Evolutionary conservation across 2,329 filamentous ascomycete species (phyloP).

Genomic region (Paraphoma sp.): DNA sequence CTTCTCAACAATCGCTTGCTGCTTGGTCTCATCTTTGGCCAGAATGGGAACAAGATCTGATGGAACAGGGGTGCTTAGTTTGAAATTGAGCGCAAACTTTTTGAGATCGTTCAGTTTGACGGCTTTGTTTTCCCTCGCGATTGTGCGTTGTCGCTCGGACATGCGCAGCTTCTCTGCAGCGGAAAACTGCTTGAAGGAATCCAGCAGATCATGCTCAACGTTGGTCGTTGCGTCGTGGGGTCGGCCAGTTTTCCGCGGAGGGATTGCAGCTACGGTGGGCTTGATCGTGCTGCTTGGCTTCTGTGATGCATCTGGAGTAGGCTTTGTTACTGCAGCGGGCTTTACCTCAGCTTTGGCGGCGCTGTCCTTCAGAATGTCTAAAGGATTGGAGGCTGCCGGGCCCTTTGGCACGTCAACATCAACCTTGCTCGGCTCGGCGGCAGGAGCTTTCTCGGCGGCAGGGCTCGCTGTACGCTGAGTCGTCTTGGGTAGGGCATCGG

Average conservation of each 20-base stretch:
- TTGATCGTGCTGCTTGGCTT: constrained; percentile 41
- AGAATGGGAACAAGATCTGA: constrained; percentile 92
- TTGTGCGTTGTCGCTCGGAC: constrained; percentile 61
- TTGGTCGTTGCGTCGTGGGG: constrained; percentile 64
- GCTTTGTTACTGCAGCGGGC: constrained; percentile 10
- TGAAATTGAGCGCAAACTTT: constrained; percentile 94
- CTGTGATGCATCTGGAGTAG: constrained; percentile 12
- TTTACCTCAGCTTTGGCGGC: too few relatives aligned
- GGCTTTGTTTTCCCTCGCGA: constrained; percentile 77
- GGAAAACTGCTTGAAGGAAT: constrained; percentile 70
- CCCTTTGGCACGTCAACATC: constrained; percentile 24
- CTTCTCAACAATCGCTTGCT: constrained; percentile 90
- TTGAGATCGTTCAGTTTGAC: constrained; percentile 93
- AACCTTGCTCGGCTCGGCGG: background rate
- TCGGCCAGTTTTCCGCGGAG: constrained; percentile 45
- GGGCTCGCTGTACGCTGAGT: background rate
- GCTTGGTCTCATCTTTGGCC: constrained; percentile 94
- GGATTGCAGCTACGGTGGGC: constrained; percentile 30
- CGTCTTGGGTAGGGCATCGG: constrained; percentile 41
- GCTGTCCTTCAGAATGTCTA: too few relatives aligned
- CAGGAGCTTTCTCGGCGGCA: background rate
- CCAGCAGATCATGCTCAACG: constrained; percentile 66
- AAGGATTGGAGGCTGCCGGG: constrained; percentile 1
- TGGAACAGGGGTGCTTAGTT: constrained; percentile 90
- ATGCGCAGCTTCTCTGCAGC: constrained; percentile 67